Conservation (phyloP, 495 filamentous ascomycete species). For the Thozetella sp. region DNA sequence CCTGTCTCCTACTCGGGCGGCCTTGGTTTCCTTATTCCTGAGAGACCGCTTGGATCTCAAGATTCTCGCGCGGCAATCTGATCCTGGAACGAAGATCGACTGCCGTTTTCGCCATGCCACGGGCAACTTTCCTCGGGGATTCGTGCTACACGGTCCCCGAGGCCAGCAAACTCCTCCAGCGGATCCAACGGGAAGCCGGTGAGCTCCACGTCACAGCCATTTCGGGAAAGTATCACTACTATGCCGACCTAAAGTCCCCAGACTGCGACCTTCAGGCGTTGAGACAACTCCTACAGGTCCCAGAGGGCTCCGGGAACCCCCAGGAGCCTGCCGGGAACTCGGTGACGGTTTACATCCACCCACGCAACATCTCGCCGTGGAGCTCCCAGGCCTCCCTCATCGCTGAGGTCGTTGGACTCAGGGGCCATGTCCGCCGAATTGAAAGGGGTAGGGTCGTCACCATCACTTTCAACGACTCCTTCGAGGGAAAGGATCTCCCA, state of each 20-base stretch:
- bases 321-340: conserved; percentile 17
- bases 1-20: no score
- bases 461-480: conserved; percentile 50
- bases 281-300: conserved; percentile 28
- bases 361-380: conserved; percentile 90
- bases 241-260: conserved; percentile 23
- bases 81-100: no score
- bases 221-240: conserved; percentile 41
- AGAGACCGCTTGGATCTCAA: no score
- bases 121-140: conserved; percentile 28
- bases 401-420: conserved; percentile 79
- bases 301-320: conserved; percentile 7
- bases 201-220: conserved; percentile 29
- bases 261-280: conserved; percentile 23
- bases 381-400: conserved; percentile 91
- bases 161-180: conserved; percentile 33
- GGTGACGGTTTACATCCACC: conserved; percentile 60
- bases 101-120: no score
- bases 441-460: conserved; percentile 76
- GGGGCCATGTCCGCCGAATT: conserved; percentile 68
- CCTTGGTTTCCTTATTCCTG: no score
- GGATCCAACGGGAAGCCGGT: conserved; percentile 27
- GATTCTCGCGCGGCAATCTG: no score
- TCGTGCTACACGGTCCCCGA: conserved; percentile 40
- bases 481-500: conserved; percentile 41